Base-by-base conservation (phyloP, 2,329 filamentous ascomycete species). In the Juglanconis juglandina region DNA sequence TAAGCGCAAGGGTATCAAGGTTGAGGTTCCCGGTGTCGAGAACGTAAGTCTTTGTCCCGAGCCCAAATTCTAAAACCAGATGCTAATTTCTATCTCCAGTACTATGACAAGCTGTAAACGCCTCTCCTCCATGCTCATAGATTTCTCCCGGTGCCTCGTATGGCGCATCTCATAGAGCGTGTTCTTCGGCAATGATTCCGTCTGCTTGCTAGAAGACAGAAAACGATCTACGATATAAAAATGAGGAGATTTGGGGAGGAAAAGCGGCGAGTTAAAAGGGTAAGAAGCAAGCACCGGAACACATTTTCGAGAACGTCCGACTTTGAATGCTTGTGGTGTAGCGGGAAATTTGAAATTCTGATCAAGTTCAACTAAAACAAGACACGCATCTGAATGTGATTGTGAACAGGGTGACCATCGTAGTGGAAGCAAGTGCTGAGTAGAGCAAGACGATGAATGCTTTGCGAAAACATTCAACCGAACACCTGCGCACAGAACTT, bases 1-100 rank as follows among this genome's bases (percentile, higher is more conserved):
- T 77, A 97, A 97, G 89, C 91, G 94, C 82, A 99, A 99, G 92
- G 95, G 94, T 92, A 84, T 99, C 86, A 99, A 99, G 92, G 82
- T 89, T 75, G 87, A 92, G 73, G 90, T 97, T 77, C 94, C 95
- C 72, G 91, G 89, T 77, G 88, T 92, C 83, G 91, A 92, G 77
- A 96, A 97, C 87, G 92, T 95, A 87, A 92, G 91, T 90, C 67
- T 61, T 61, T 14, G 2, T 14, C 47, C 8, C 32, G 7, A 0
- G 5, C 3, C 47, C 30, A 33, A 11, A 34, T 24, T 39, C 3
- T 44, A 34, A 42, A 35, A 33, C 44, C 17, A 34, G 49, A 34
- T 65, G 59, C 74, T 81, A 75, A 84, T 78, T 37, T 11, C 5
- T 3, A 4, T n/a, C 9, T 49, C 66, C 73, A 96, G 91, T 96